Base-by-base conservation (phyloP, 768 basidiomycete genomes). In the Boletus rubroflammeus region DNA sequence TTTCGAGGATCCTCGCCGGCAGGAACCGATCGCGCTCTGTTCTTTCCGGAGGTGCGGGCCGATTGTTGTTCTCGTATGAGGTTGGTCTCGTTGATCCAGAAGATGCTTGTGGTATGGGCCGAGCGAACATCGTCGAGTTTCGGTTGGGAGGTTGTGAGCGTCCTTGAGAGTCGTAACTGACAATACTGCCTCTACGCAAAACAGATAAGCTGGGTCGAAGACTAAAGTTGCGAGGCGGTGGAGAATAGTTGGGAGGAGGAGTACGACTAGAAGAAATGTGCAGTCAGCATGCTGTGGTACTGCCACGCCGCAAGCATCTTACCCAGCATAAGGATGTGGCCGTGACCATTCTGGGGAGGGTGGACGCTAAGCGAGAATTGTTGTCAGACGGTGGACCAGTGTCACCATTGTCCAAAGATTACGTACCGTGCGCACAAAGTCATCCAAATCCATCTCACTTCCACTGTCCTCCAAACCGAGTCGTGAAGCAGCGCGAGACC, bases 391-490 rank as follows among this genome's bases (percentile, higher is more conserved):
- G n/a, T n/a, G n/a, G n/a, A 23, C 23, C 9, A 28, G 6, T 9
- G 9, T 46, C 14, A 50, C 14, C 31, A 41, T 14, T 10, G 9
- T 25, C 8, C 11, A 50, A 45, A 32, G 10, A 35, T 0, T 10
- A 59, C 61, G 3, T 29, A 66, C 64, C 2, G 54, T 53, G 50
- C 42, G 51, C 42, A 59, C 28, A 7, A 57, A 48, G 23, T 62
- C 61, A 28, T 67, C 66, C 36, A 63, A 38, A 50, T 68, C 67
- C 62, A 68, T 63, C 3, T 68, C 61, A 11, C 67, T 67, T 43
- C 50, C 67, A 39, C 64, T 68, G 47, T 67, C 66, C 5, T 68
- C 66, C 11, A 61, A 49, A 23, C 46, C 54, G 0, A 61, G 34
- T 49, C 49, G 51, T 7, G 65, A 58, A 15, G 40, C 11, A 31